These are phyloP conservation scores for Trametes hirsuta DNA, from an alignment of 1,284 basidiomycete genomes.

Conservation along the genomic window DNA sequence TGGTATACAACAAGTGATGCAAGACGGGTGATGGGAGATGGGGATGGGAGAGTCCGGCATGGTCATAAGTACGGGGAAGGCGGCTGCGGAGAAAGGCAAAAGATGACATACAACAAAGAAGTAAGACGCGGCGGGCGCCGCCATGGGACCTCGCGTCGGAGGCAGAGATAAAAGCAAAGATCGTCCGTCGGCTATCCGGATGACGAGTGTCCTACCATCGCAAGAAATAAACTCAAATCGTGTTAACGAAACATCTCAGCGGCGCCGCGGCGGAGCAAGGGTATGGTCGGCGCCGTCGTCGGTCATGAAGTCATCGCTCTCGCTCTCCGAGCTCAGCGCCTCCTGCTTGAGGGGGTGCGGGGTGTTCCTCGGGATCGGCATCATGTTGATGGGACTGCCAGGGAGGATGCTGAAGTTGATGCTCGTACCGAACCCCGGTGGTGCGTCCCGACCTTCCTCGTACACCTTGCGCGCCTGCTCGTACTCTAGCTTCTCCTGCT, in stretches of 20 bases:
- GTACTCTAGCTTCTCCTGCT: slow-evolving; percentile 92
- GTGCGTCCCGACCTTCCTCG: slow-evolving; percentile 66
- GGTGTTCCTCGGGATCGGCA: slow-evolving; percentile 45
- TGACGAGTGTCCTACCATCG: slow-evolving; percentile 20
- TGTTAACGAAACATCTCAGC: slow-evolving; percentile 16
- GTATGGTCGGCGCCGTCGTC: slow-evolving; percentile 44
- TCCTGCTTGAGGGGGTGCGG: slow-evolving; percentile 64
- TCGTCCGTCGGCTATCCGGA: slow-evolving; percentile 21
- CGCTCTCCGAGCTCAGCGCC: slow-evolving; percentile 55
- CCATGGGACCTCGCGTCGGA: slow-evolving; percentile 17
- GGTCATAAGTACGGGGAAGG: slow-evolving; percentile 29
- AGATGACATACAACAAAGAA: slow-evolving; percentile 11
- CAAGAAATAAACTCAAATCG: slow-evolving; percentile 11
- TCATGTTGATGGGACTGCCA: slow-evolving; percentile 52
- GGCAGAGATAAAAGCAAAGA: slow-evolving; percentile 21
- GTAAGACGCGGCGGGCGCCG: slow-evolving; percentile 6
- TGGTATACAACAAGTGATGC: slow-evolving; percentile 36
- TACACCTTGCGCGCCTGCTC: slow-evolving; percentile 81
- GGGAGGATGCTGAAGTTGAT: slow-evolving; percentile 81
- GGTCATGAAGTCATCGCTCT: slow-evolving; percentile 59
- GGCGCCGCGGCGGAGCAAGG: slow-evolving; percentile 20
- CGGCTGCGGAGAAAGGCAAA: slow-evolving; percentile 14
- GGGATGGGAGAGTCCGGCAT: slow-evolving; percentile 25
- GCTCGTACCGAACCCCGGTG: slow-evolving; percentile 63
- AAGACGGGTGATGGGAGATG: slow-evolving; percentile 29